Conservation (phyloP, 2,329 filamentous ascomycete species). For the Cordyceps farinosa region DNA sequence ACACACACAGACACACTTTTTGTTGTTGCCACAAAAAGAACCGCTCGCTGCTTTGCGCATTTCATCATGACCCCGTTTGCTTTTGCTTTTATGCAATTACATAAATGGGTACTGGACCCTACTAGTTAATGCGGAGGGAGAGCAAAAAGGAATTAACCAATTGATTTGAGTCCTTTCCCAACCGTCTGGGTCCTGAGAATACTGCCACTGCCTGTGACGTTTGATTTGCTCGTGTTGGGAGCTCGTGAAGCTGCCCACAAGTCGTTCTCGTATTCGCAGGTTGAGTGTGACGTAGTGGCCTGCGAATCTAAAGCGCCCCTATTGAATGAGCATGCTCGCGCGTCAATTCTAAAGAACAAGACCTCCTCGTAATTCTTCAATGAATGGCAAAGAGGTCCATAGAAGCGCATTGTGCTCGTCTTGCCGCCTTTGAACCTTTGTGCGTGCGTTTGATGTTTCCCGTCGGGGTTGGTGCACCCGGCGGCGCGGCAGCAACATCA, state of each 20-base stretch:
- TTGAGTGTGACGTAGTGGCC: background rate
- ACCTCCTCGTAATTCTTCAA: background rate
- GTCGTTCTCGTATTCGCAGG: background rate
- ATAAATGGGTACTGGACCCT: background rate
- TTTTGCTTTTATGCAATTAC: background rate
- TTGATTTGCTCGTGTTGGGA: background rate
- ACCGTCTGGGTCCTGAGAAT: too few relatives aligned
- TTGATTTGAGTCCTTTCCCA: background rate
- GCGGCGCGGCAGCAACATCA: background rate
- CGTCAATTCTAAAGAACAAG: background rate
- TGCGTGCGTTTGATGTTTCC: background rate
- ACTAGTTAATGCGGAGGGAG: background rate
- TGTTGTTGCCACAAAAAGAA: conserved; percentile 1
- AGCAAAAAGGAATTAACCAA: background rate
- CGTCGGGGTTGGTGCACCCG: background rate
- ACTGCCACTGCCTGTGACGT: background rate
- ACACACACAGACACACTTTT: background rate
- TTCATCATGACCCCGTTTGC: background rate
- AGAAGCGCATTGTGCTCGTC: background rate
- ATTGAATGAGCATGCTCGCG: background rate
- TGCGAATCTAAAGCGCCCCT: background rate
- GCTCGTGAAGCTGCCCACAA: background rate
- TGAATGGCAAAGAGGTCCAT: background rate
- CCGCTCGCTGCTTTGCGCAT: background rate
- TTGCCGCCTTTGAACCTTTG: background rate